Evolutionary conservation across 2,329 filamentous ascomycete genomes (phyloP), one percentile per base, ranked within the genome.

Genomic region (Coniochaeta sp.): DNA sequence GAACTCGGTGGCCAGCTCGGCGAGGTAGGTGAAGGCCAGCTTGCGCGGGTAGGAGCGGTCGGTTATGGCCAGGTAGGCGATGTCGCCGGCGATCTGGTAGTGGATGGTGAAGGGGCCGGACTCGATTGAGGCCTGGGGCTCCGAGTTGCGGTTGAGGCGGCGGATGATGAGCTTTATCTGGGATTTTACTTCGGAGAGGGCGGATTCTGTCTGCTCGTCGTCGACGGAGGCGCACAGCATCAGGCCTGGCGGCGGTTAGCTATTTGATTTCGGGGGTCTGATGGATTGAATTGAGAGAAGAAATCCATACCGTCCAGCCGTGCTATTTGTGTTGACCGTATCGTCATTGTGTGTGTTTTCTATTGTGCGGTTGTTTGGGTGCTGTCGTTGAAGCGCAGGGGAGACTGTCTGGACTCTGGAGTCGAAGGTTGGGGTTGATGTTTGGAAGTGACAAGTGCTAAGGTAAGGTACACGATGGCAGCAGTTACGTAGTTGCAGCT

Each of bases 21-120:
- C 87, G 63, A 99, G 91, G 83, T 98, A 99, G 63, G 93, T 97
- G 77, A 99, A 96, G 71, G 96, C 93, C 57, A 99, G 89, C 77
- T 99, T 98, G 76, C 95, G 93, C 61, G 95, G 93, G 81, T 98
- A 99, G 60, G 91, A 91, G 61, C 86, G 84, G 75, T 97, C 93
- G 80, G 90, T 93, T 76, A 99, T 93, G 81, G 90, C 92, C 68
- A 98, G 82, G 81, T 96, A 98, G 77, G 92, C 88, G 67, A 99
- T 83, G 68, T 90, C 88, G 70, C 87, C 82, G 69, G 89, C 81
- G 76, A 99, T 90, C 64, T 93, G 80, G 70, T 85, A 96, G 90
- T 99, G 93, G 73, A 98, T 81, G 63, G 87, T 92, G 79, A 91
- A 93, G 79, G 73, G 69, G 65, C 89, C 87, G 66, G 88, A 89